Base-by-base conservation (phyloP, 2,329 filamentous ascomycete genomes). In the Dryadomyces sulphureus region DNA sequence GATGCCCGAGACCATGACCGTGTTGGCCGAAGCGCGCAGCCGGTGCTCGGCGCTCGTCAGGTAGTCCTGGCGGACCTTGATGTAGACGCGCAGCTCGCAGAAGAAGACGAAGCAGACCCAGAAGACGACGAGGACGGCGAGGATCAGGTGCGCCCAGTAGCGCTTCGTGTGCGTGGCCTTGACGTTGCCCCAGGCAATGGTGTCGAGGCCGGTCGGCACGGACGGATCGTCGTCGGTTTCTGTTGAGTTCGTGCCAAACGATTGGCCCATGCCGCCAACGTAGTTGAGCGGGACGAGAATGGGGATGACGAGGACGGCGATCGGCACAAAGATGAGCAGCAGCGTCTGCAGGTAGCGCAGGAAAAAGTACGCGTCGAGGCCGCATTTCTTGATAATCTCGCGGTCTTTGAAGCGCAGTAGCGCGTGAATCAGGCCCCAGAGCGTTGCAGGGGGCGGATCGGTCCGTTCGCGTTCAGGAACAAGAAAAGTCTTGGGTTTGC, bases 361-460 rank as follows among this genome's bases (percentile, higher is more conserved):
- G 62, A 98, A 98, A 68, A 96, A 94, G 65, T 94, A 98, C 57
- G 90, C 88, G 60, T 98, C 92, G 9, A 98, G 75, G 17, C 92
- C 92, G 54, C 90, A 95, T 62, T 95, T 94, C 45, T 90, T 82
- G 56, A 98, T 94, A 54, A 98, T 78, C 54, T 94, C 86, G 12
- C 85, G 72, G 50, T 85, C 74, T 68, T 77, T 61, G 65, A 85
- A 65, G 66, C 79, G 61, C 65, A 84, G 70, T 70, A 94, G 52
- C 67, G 67, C 59, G 62, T 73, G 58, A 54, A 77, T 52, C 48
- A 80, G 61, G 14, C 65, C 66, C 59, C 72, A 67, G 34, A 71
- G 65, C 41, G 62, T 72, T 45, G 61, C 64, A 0, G 84, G 83
- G 2, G 86, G 84, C 1, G 83, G 68, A n/a, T 81, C 73, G 8